These are phyloP conservation scores for Quercus phellos DNA, from an alignment of 331 rosid species.

Conservation along the genomic window DNA sequence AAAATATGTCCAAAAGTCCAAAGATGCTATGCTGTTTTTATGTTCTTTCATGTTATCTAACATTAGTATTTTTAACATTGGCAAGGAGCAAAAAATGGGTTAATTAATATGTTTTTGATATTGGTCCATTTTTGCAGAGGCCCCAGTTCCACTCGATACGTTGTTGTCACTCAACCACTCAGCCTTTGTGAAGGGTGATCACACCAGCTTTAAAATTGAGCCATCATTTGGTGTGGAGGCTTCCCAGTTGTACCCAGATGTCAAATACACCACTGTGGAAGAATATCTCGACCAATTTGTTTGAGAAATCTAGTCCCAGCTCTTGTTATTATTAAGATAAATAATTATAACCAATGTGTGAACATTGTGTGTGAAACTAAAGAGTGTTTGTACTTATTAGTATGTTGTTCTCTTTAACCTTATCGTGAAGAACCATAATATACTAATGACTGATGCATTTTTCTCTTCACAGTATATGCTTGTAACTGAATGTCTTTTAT, in stretches of 20 bases:
- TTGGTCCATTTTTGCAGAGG: slow-evolving; percentile 33
- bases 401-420: background rate
- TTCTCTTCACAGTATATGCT: background rate
- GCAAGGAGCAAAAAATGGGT: no score
- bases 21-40: background rate
- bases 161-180: slow-evolving; percentile 56
- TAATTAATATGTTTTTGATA: background rate
- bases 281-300: slow-evolving; percentile 64
- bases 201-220: slow-evolving; percentile 68
- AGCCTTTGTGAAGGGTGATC: slow-evolving; percentile 70
- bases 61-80: no score
- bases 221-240: slow-evolving; percentile 85
- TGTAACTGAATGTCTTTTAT: no score
- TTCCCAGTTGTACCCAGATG: slow-evolving; percentile 66
- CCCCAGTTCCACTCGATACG: slow-evolving; percentile 61
- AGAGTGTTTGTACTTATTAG: background rate
- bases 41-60: no score
- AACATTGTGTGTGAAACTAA: no score
- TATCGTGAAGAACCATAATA: background rate
- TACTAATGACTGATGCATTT: background rate
- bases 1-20: background rate
- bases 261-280: slow-evolving; percentile 73
- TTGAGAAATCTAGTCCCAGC: slow-evolving; percentile 24
- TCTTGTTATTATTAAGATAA: no score
- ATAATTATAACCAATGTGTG: background rate